phyloP scores from a whole-genome alignment of 441 rosid genomes.

The Aleurites moluccanus region DNA sequence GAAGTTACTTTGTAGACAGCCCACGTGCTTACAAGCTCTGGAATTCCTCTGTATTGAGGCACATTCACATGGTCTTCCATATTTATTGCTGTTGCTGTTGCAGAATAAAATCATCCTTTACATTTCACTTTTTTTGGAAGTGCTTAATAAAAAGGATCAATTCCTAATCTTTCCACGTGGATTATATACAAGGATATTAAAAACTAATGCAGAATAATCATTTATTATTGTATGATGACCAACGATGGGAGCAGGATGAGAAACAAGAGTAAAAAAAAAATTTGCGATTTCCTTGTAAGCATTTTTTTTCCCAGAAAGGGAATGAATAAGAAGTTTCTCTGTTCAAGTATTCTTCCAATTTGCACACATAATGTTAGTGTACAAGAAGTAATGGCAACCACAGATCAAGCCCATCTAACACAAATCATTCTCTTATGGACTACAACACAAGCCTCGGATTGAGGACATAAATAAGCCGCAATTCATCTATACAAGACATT shows the following conservation, averaged over 20 bases:
- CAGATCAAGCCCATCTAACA: background rate
- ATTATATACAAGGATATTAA: background rate
- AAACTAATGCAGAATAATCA: background rate
- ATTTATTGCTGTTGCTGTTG: background rate
- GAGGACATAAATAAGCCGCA: slow-evolving; percentile 1
- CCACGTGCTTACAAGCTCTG: slow-evolving; percentile 2
- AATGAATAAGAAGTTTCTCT: background rate
- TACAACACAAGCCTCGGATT: background rate
- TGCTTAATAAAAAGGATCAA: background rate
- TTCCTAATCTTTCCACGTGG: slow-evolving; percentile 5
- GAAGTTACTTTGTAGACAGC: slow-evolving; percentile 8
- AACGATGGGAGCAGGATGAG: background rate
- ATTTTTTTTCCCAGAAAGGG: background rate
- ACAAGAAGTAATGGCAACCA: background rate
- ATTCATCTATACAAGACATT: background rate
- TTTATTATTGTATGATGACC: background rate
- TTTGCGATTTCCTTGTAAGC: background rate
- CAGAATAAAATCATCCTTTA: background rate
- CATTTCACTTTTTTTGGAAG: background rate
- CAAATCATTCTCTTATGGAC: background rate
- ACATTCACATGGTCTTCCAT: slow-evolving; percentile 12
- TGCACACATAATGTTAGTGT: background rate
- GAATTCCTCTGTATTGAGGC: background rate
- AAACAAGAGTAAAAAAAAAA: background rate
- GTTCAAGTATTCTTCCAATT: background rate